Evolutionary conservation across 306 rosid species (phyloP).

Genomic region (Pachyrhizus erosus): DNA sequence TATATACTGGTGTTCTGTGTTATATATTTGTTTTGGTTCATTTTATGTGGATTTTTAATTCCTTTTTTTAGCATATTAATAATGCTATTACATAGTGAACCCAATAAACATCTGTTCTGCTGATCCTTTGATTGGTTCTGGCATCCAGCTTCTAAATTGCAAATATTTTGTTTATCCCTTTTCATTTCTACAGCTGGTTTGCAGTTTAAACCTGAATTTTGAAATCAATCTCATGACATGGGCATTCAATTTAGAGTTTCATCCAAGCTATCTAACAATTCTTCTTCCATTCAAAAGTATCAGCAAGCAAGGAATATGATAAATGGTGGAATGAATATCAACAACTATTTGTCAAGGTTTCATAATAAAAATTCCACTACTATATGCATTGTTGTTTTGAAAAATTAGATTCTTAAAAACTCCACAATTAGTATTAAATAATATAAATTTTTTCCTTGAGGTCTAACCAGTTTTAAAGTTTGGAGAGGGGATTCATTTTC

Average conservation of each 20-base stretch:
- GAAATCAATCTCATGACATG: constrained; percentile 38
- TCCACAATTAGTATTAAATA: constrained; percentile 28
- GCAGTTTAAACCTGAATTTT: constrained; percentile 41
- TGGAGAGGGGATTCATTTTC: not conserved
- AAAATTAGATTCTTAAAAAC: constrained; percentile 35
- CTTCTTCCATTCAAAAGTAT: constrained; percentile 12
- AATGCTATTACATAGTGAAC: constrained; percentile 30
- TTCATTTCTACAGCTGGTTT: constrained; percentile 40
- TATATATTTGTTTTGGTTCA: constrained; percentile 46
- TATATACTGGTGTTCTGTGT: constrained; percentile 48
- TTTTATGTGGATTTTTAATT: constrained; percentile 43
- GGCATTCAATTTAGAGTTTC: constrained; percentile 37
- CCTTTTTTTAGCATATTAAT: constrained; percentile 28
- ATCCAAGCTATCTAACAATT: constrained; percentile 27
- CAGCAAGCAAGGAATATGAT: constrained; percentile 39
- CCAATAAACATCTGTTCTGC: constrained; percentile 42
- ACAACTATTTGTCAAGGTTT: constrained; percentile 20
- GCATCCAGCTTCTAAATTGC: constrained; percentile 41
- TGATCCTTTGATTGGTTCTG: constrained; percentile 44
- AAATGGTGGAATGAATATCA: constrained; percentile 37
- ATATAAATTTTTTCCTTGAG: not conserved
- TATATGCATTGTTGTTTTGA: constrained; percentile 26
- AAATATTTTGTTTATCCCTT: constrained; percentile 34
- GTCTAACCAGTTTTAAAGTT: constrained; percentile 32
- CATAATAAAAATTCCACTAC: constrained; percentile 26